Evolutionary conservation across 345 rosid species (phyloP).

Genomic region (Turritis glabra): DNA sequence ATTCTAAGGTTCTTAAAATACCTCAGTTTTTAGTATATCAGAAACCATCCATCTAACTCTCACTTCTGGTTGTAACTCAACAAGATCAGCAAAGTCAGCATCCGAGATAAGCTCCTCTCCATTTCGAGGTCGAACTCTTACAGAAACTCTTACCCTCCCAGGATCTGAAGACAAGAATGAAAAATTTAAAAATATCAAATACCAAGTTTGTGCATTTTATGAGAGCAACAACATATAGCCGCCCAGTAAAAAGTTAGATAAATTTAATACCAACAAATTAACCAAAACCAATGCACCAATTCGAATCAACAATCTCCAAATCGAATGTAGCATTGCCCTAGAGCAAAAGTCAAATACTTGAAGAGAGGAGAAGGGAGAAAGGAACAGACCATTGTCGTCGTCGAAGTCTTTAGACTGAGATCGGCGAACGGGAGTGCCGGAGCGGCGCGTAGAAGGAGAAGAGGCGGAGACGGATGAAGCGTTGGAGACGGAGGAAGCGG

Average conservation of each 20-base stretch:
- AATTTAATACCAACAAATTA: no score
- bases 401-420: conserved; percentile 47
- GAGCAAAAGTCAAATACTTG: not conserved
- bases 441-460: conserved; percentile 51
- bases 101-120: conserved; percentile 69
- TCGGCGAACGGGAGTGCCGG: conserved; percentile 59
- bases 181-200: not conserved
- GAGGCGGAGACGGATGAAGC: conserved; percentile 38
- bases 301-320: conserved; percentile 3
- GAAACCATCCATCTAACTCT: no score
- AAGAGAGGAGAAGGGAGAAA: not conserved
- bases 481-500: conserved; percentile 37
- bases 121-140: conserved; percentile 79
- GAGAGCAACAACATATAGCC: not conserved
- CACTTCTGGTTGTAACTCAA: conserved; percentile 92
- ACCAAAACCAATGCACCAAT: not conserved
- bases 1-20: not conserved
- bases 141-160: conserved; percentile 89
- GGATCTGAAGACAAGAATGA: conserved; percentile 46
- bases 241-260: no score
- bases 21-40: not conserved
- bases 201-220: not conserved
- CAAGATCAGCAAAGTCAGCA: conserved; percentile 83
- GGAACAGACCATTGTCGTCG: conserved; percentile 55
- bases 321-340: conserved; percentile 16